Evolutionary conservation across 139 green algal genomes (phyloP).

Genomic region (Choricystis sp.): DNA sequence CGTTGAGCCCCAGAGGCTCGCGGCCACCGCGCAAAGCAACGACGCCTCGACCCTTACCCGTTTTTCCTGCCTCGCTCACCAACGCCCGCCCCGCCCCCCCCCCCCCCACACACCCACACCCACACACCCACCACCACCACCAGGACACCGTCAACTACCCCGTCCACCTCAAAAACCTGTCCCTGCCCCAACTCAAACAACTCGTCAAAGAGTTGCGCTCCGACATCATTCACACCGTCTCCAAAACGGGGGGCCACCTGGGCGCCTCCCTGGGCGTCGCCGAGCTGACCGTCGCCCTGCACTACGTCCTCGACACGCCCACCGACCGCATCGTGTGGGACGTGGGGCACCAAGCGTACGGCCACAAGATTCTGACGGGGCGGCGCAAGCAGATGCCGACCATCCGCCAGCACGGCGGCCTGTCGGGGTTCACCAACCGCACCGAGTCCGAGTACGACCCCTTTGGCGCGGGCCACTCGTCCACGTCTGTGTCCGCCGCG

Average conservation of each 20-base stretch:
- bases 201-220: slow-evolving; percentile 86
- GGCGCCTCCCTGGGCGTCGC: slow-evolving; percentile 86
- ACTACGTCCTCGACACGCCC: slow-evolving; percentile 95
- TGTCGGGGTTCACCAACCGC: slow-evolving; percentile 94
- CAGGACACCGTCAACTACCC: slow-evolving; percentile 91
- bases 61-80: background rate
- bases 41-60: too few relatives aligned
- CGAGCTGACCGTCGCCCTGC: slow-evolving; percentile 93
- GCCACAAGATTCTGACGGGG: slow-evolving; percentile 97
- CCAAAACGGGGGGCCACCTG: slow-evolving; percentile 63
- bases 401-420: slow-evolving; percentile 77
- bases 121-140: background rate
- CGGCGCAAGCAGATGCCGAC: slow-evolving; percentile 70
- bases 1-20: too few relatives aligned
- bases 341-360: slow-evolving; percentile 81
- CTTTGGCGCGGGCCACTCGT: slow-evolving; percentile 93
- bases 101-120: background rate
- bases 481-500: slow-evolving; percentile 84
- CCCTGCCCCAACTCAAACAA: slow-evolving; percentile 67
- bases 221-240: slow-evolving; percentile 87
- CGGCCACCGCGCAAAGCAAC: too few relatives aligned
- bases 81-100: background rate
- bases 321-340: slow-evolving; percentile 84
- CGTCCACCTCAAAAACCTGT: slow-evolving; percentile 97
- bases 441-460: slow-evolving; percentile 87